Evolutionary conservation across 352 stramenopile genomes (phyloP).

Genomic region (Phytophthora uliginosa): DNA sequence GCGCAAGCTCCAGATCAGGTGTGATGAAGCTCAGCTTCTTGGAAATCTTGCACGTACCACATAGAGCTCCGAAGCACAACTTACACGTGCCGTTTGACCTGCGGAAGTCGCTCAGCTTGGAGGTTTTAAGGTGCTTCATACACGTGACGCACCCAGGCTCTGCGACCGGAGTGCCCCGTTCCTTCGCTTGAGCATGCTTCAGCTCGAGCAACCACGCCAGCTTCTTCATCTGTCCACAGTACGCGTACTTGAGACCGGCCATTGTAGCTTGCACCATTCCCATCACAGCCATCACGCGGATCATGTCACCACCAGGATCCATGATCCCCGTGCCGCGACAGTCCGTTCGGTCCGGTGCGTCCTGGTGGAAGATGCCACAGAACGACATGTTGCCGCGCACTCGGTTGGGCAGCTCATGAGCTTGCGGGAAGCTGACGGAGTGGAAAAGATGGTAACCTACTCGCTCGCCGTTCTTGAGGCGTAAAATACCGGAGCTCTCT

Average conservation of each 20-base stretch:
- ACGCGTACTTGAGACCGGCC: conserved; percentile 18
- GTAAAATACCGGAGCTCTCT: conserved; percentile 18
- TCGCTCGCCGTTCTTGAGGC: conserved; percentile 19
- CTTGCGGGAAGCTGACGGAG: conserved; percentile 32
- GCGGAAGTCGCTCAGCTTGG: conserved; percentile 5
- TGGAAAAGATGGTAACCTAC: conserved; percentile 31
- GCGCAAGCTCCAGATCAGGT: conserved; percentile 19
- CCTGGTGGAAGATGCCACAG: conserved; percentile 39
- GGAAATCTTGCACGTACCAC: conserved; percentile 11
- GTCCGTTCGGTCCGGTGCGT: conserved; percentile 7
- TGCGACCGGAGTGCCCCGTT: neutral
- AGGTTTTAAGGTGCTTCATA: neutral
- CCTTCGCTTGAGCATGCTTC: neutral
- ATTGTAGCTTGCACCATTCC: conserved; percentile 8
- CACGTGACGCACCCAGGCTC: conserved; percentile 7
- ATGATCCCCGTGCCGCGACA: conserved; percentile 18
- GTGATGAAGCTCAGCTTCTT: conserved; percentile 34
- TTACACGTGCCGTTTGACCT: conserved; percentile 19
- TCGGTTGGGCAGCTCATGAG: conserved; percentile 22
- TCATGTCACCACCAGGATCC: conserved; percentile 28
- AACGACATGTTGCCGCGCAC: conserved; percentile 54
- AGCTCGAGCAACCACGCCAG: neutral
- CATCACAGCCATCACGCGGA: conserved; percentile 14
- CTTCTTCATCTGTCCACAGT: conserved; percentile 3
- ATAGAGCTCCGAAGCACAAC: conserved; percentile 23